phyloP scores from a whole-genome alignment of 78 protist species.

The Ministeria vibrans region DNA sequence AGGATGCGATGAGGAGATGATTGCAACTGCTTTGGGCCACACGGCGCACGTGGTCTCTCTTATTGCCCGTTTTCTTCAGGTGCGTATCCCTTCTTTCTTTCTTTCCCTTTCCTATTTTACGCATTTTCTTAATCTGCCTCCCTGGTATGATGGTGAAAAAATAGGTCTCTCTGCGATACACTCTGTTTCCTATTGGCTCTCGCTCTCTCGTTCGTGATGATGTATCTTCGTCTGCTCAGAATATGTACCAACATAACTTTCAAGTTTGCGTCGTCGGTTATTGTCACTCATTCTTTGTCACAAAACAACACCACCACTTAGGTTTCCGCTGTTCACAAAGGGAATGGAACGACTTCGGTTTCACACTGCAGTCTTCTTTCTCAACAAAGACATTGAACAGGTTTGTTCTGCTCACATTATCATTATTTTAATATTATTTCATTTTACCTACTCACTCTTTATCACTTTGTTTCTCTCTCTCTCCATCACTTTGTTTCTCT shows the following conservation, averaged over 20 bases:
- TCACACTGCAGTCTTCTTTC: neutral
- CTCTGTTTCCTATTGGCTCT: neutral
- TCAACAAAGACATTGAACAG: conserved; percentile 4
- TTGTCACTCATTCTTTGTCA: neutral
- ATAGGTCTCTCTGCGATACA: neutral
- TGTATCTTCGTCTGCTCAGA: neutral
- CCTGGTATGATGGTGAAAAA: too few relatives aligned
- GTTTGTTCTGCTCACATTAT: neutral
- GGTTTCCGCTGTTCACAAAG: neutral
- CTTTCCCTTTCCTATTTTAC: too few relatives aligned
- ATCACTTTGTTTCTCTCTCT: too few relatives aligned
- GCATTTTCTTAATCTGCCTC: too few relatives aligned
- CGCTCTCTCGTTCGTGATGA: neutral
- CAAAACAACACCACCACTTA: neutral
- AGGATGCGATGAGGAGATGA: neutral
- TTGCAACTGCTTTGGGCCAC: neutral
- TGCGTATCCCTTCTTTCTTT: too few relatives aligned
- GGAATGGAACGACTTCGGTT: neutral
- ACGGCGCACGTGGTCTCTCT: neutral
- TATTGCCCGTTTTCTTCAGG: neutral
- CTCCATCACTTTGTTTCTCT: too few relatives aligned
- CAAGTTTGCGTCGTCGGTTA: neutral
- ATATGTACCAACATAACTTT: neutral
- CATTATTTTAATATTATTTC: too few relatives aligned
- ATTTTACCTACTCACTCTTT: too few relatives aligned